phyloP scores from a whole-genome alignment of 441 rosid species.

The Melastoma candidum region DNA sequence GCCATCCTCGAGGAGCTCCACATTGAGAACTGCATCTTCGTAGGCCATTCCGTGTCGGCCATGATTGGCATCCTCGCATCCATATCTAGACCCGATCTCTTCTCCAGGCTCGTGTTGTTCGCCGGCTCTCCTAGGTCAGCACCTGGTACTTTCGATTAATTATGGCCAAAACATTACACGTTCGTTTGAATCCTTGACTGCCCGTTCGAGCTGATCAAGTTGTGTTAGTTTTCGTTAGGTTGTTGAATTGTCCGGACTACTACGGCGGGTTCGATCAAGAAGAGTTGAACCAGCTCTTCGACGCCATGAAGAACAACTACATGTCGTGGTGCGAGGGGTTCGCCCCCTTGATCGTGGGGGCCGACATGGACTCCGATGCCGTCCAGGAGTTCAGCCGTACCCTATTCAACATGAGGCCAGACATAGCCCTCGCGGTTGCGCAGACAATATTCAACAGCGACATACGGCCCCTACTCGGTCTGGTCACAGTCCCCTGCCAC shows the following conservation, averaged over 20 bases:
- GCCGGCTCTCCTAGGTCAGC: conserved; percentile 68
- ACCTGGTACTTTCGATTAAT: not conserved
- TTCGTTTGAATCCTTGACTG: not conserved
- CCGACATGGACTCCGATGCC: conserved; percentile 80
- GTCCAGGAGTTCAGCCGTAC: conserved; percentile 94
- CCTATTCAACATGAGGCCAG: conserved; percentile 91
- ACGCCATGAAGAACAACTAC: conserved; percentile 67
- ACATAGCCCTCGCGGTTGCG: conserved; percentile 67
- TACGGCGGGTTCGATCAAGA: conserved; percentile 84
- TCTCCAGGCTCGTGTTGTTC: conserved; percentile 64
- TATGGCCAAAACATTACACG: too few relatives aligned
- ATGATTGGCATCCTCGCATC: conserved; percentile 82
- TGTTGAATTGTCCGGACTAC: conserved; percentile 61
- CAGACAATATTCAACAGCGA: conserved; percentile 75
- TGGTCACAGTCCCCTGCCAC: conserved; percentile 74
- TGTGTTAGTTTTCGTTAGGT: conserved; percentile 18
- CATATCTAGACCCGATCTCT: conserved; percentile 70
- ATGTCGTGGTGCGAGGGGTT: conserved; percentile 87
- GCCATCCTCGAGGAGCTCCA: conserved; percentile 66
- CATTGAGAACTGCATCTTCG: conserved; percentile 49
- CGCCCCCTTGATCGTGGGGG: conserved; percentile 76
- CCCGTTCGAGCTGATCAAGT: too few relatives aligned
- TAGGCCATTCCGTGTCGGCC: conserved; percentile 89
- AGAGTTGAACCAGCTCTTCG: conserved; percentile 66
- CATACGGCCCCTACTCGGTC: conserved; percentile 44